Base-by-base conservation (phyloP, 768 basidiomycete species). In the Tubosaeta sp. region DNA sequence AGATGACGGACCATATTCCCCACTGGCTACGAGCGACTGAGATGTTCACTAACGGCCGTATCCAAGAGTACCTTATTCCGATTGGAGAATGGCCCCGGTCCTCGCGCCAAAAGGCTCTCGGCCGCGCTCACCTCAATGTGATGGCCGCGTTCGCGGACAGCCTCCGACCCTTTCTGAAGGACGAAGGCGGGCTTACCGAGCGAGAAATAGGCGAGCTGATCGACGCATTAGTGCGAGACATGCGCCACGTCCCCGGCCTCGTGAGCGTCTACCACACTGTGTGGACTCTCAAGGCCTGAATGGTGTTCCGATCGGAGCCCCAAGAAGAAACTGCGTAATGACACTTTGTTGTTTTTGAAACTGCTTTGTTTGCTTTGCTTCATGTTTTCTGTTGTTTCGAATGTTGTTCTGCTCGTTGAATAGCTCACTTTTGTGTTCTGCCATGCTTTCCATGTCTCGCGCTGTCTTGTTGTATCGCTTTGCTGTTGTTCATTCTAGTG, bases 21-120 rank as follows among this genome's bases (percentile, higher is more conserved):
- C 51, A 41, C 6, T 69, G 72, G 48, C 57, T 87, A 6, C 30
- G 48, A 0, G 52, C 60, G 1, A 71, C 69, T 2, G 70, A 69
- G 1, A 55, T 54, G 12, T 87, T 86, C 61, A 61, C 52, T 0
- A 67, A 73, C 18, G 71, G 80, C 49, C 62, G 68, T 5, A 35
- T 68, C 7, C 59, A 60, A 27, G 49, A 54, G 3, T 62, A 70
- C 52, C 56, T 67, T 62, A 71, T 86, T 51, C 84, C 84, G 9
- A 71, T 87, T 21, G 86, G 86, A 5, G 65, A 68, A 9, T 84
- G 82, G 84, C 71, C 67, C 42, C 31, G 42, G 0, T 71, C 78
- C 44, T 57, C 68, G 3, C 57, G 44, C 25, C 52, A 71, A 59
- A 64, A 54, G 53, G 35, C 44, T 11, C 58, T 84, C 2, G 86